Percentiles rank a stretch among this genome's conserved stretches.
Evolutionary conservation across 148 eudicot genomes (phyloP).

Genomic region (Silene uniflora): DNA sequence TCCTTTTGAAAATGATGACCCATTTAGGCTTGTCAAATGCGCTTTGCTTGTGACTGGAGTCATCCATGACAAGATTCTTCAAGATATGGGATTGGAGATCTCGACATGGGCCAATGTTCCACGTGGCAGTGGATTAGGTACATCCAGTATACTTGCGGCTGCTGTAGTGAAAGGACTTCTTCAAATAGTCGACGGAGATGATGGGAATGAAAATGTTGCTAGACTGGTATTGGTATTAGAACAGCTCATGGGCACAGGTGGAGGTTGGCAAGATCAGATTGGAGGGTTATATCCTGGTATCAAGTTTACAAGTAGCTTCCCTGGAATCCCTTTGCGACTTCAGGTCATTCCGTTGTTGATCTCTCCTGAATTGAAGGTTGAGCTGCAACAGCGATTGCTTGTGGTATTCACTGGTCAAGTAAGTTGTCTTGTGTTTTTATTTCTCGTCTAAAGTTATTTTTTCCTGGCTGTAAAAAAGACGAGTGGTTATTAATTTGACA

Average conservation of each 20-base stretch:
- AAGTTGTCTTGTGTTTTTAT: slow-evolving; percentile 22
- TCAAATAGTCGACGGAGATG: slow-evolving; percentile 64
- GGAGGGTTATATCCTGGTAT: slow-evolving; percentile 96
- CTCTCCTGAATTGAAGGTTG: slow-evolving; percentile 52
- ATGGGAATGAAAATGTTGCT: slow-evolving; percentile 77
- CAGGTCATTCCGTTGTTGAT: slow-evolving; percentile 78
- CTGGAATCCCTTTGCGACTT: slow-evolving; percentile 90
- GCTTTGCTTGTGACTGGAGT: slow-evolving; percentile 82
- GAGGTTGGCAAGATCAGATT: slow-evolving; percentile 99
- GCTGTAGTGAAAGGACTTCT: slow-evolving; percentile 97
- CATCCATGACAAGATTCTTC: slow-evolving; percentile 41
- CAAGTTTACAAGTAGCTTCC: slow-evolving; percentile 79
- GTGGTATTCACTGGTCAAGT: slow-evolving; percentile 99
- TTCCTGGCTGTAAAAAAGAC: background rate
- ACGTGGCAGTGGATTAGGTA: slow-evolving; percentile 98
- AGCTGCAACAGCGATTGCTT: slow-evolving; percentile 77
- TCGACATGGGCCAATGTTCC: slow-evolving; percentile 96
- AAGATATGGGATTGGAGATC: slow-evolving; percentile 53
- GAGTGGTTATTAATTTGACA: background rate
- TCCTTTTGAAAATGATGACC: slow-evolving; percentile 74
- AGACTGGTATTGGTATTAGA: slow-evolving; percentile 88
- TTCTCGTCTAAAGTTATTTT: background rate
- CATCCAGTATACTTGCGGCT: slow-evolving; percentile 96
- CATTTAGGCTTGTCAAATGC: slow-evolving; percentile 93
- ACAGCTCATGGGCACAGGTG: slow-evolving; percentile 99